Evolutionary conservation across 192 early-diverging fungal species (phyloP).

Genomic region (Linderina pennispora): DNA sequence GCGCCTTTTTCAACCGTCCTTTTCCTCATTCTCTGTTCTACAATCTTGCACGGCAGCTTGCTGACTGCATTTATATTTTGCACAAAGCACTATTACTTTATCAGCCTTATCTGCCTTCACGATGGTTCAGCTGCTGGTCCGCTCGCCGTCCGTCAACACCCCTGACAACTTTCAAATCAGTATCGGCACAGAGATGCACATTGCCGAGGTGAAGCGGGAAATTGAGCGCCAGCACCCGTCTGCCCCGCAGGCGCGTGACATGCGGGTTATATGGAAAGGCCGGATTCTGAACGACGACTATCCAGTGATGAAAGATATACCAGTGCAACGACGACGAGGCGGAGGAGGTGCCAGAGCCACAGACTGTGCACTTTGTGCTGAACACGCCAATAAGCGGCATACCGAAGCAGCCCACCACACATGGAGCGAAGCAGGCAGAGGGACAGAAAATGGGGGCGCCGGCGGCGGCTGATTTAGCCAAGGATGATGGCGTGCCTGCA

Average conservation of each 20-base stretch:
- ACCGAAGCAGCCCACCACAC: too few species aligned
- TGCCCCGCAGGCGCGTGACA: constrained; percentile 23
- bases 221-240: constrained; percentile 24
- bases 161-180: constrained; percentile 22
- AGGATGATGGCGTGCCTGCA: background rate
- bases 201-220: constrained; percentile 19
- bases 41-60: too few species aligned
- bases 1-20: too few species aligned
- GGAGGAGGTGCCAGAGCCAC: background rate
- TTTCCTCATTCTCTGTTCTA: too few species aligned
- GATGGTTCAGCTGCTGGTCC: constrained; percentile 17
- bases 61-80: too few species aligned
- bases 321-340: constrained; percentile 3
- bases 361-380: constrained; percentile 4
- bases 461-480: too few species aligned
- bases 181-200: constrained; percentile 6
- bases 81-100: too few species aligned
- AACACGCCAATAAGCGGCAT: background rate
- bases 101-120: too few species aligned
- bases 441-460: background rate
- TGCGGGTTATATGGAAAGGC: constrained; percentile 44
- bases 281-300: constrained; percentile 20
- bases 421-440: too few species aligned
- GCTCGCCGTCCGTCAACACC: constrained; percentile 35
- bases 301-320: too few species aligned